Base-by-base conservation (phyloP, 495 filamentous ascomycete species). In the Penicillium mononematosum region DNA sequence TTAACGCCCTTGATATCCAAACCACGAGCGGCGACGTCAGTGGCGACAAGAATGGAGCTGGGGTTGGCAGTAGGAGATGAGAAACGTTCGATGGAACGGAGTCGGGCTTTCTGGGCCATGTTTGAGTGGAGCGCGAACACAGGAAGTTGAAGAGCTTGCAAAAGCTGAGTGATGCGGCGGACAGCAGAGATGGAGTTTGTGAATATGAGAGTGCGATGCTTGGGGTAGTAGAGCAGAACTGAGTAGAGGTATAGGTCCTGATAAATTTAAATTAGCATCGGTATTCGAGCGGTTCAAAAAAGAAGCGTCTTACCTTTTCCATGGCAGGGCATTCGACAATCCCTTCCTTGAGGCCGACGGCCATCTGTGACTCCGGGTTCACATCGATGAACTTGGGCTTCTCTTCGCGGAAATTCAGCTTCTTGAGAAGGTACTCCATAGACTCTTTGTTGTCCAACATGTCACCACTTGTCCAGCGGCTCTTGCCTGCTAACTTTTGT, bases 91-190 rank as follows among this genome's bases (percentile, higher is more conserved):
- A 98, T 79, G 14, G 91, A 93, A 44, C 94, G 87, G 19, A 98
- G 79, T 27, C 94, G 91, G n/a, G 94, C 91, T 70, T 98, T 98
- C 73, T 98, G 95, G 7, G 86, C 80, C 94, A 98, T 98, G 60
- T 88, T 87, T 0, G 92, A 96, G 70, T 98, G 94, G 10, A 98
- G 80, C 0, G 88, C 83, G 20, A 88, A 78, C 14, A 88, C 89
- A 7, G 85, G 86, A 16, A 96, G 83, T 58, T 85, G 81, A 20
- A 98, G 85, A 52, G 85, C 88, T 66, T 94, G 89, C 9, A 98
- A 82, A 55, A 97, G 80, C 20, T 94, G 89, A 0, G 87, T 85
- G 7, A 98, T 77, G 38, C 94, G 92, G 14, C 92, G 88, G 62
- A 95, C 92, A 1, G 92, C 89, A 61, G 88, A 88, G 65, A 98